A percentile compares a stretch with the other conserved stretches of the same genome.
phyloP scores from a whole-genome alignment of 805 yeast species.

The Myxozyma kluyveri region DNA sequence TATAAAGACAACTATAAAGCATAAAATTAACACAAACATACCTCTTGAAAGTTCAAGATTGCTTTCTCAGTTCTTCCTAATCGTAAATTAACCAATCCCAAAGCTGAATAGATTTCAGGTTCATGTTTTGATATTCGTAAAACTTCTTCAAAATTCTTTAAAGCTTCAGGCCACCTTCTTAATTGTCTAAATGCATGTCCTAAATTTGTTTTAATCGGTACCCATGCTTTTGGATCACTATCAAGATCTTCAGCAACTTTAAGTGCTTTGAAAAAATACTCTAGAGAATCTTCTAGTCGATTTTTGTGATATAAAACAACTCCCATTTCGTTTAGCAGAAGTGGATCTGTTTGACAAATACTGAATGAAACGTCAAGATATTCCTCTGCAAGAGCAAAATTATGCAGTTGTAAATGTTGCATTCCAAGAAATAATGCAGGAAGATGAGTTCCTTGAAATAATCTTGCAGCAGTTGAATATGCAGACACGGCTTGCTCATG shows the following conservation, averaged over 20 bases:
- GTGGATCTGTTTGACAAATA: conserved; percentile 81
- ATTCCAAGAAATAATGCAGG: conserved; percentile 90
- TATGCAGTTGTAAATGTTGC: conserved; percentile 90
- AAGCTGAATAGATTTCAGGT: conserved; percentile 72
- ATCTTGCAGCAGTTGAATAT: conserved; percentile 88
- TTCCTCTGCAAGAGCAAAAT: conserved; percentile 78
- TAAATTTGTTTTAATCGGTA: conserved; percentile 77
- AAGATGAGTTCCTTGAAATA: conserved; percentile 72
- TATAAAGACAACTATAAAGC: neutral
- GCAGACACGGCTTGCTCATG: conserved; percentile 98
- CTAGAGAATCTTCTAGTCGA: conserved; percentile 66
- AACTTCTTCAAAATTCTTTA: conserved; percentile 74
- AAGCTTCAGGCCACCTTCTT: conserved; percentile 59
- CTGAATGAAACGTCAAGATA: conserved; percentile 71
- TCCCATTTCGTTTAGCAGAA: conserved; percentile 86
- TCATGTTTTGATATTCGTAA: conserved; percentile 66
- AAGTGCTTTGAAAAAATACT: conserved; percentile 66
- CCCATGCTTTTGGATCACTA: conserved; percentile 79
- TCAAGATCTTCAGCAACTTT: conserved; percentile 64
- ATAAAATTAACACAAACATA: conserved; percentile 2
- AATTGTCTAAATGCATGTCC: conserved; percentile 83
- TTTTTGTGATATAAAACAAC: conserved; percentile 80
- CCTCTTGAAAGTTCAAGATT: conserved; percentile 68
- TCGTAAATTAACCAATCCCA: conserved; percentile 79
- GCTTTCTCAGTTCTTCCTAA: conserved; percentile 63